Conservation (phyloP, 2,329 filamentous ascomycete species). For the Didymella keratinophila region DNA sequence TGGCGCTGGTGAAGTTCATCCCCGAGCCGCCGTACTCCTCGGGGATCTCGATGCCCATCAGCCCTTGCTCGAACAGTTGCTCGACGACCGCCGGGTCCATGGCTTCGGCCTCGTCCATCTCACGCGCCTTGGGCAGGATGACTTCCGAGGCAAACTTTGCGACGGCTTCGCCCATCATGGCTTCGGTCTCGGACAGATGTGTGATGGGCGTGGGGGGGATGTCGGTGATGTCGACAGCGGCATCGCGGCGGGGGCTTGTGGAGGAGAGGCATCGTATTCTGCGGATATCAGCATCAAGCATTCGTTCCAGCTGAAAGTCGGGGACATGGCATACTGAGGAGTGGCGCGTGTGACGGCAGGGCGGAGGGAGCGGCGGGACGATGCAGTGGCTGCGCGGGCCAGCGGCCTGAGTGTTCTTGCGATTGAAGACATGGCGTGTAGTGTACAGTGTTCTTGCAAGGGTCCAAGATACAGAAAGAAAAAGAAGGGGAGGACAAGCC, state of each 20-base stretch:
- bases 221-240: constrained; percentile 66
- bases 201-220: constrained; percentile 91
- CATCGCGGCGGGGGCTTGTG: constrained; percentile 48
- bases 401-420: constrained; percentile 43
- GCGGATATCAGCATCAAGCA: background rate
- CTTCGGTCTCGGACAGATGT: constrained; percentile 88
- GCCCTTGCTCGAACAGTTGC: constrained; percentile 93
- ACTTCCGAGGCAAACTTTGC: constrained; percentile 89
- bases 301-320: background rate
- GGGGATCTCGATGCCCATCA: constrained; percentile 97
- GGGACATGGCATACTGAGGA: constrained; percentile 41
- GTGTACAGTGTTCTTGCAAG: background rate
- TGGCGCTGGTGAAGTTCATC: constrained; percentile 98
- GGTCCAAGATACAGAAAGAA: background rate
- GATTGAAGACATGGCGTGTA: constrained; percentile 41
- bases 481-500: constrained; percentile 7
- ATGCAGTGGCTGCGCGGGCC: constrained; percentile 39
- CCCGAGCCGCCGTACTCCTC: constrained; percentile 96
- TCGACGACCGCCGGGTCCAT: constrained; percentile 92
- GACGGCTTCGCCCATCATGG: constrained; percentile 87
- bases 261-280: constrained; percentile 56
- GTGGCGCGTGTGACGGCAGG: constrained; percentile 39
- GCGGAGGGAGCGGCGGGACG: constrained; percentile 36
- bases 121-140: constrained; percentile 87
- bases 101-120: constrained; percentile 95